Evolutionary conservation across 148 eudicot genomes (phyloP).

Genomic region (Nepenthes gracilis): DNA sequence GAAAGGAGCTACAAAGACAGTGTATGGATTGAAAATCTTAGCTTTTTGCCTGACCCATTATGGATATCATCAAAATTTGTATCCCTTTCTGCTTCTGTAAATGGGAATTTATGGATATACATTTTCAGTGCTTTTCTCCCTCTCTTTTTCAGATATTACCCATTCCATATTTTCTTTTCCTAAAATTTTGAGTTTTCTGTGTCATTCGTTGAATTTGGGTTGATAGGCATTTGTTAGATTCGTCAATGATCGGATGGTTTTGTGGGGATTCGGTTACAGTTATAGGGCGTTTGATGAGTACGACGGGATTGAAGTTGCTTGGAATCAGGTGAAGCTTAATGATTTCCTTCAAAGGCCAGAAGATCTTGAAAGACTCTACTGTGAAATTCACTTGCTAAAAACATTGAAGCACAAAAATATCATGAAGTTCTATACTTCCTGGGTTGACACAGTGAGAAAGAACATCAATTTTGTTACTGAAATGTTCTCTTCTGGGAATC

Average conservation of each 20-base stretch:
- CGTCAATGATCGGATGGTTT: neutral
- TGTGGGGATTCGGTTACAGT: constrained; percentile 2
- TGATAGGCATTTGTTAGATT: neutral
- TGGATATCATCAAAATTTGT: neutral
- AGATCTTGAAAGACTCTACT: constrained; percentile 14
- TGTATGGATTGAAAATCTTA: constrained; percentile 2
- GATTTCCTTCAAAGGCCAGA: constrained; percentile 17
- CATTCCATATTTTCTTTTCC: neutral
- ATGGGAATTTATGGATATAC: no score
- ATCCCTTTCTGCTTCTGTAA: neutral
- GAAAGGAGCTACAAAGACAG: constrained; percentile 14
- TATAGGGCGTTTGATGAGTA: constrained; percentile 24
- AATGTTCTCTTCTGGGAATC: constrained; percentile 21
- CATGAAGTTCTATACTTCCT: constrained; percentile 18
- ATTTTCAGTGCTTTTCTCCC: no score
- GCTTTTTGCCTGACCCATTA: neutral
- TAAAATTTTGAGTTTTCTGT: neutral
- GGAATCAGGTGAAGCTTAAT: constrained; percentile 19
- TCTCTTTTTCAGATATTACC: neutral
- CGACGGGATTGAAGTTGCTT: constrained; percentile 22
- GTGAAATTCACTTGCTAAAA: constrained; percentile 14
- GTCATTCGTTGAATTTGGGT: neutral
- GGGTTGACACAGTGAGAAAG: constrained; percentile 13
- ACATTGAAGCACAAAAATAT: constrained; percentile 19
- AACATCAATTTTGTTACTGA: constrained; percentile 22